A percentile compares a stretch with the other conserved stretches of the same genome.
These are phyloP conservation scores for Cladophialophora yegresii DNA, from an alignment of 2,329 filamentous ascomycete genomes.

Conservation along the genomic window DNA sequence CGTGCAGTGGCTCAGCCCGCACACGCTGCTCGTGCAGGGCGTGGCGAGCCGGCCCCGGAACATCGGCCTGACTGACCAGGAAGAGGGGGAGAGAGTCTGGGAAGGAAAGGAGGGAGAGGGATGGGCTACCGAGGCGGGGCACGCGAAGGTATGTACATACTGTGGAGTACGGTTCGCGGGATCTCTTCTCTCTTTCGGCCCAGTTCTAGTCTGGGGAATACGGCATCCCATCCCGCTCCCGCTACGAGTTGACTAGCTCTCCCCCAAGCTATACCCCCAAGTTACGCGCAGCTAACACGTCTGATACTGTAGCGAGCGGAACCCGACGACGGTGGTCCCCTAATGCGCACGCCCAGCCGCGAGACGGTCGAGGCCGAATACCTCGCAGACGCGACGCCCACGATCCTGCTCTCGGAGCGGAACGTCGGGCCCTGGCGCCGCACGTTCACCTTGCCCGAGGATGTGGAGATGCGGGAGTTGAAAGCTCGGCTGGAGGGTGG, in stretches of 20 bases:
- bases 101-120: conserved; percentile 27
- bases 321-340: conserved; percentile 22
- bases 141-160: conserved; percentile 23
- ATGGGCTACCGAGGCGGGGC: conserved; percentile 28
- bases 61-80: conserved; percentile 26
- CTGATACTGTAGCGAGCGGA: neutral
- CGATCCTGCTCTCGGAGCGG: conserved; percentile 30
- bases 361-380: conserved; percentile 30
- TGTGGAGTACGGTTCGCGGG: neutral
- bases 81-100: conserved; percentile 26
- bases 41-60: conserved; percentile 21
- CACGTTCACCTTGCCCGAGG: conserved; percentile 32
- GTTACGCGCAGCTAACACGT: neutral
- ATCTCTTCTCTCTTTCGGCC: neutral
- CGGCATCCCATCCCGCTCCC: too few species aligned
- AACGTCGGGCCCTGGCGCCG: conserved; percentile 31
- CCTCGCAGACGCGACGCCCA: conserved; percentile 23
- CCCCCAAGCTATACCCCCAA: too few species aligned
- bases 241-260: too few species aligned
- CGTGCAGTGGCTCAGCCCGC: conserved; percentile 30
- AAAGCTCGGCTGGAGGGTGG: conserved; percentile 31
- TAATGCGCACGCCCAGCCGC: conserved; percentile 26
- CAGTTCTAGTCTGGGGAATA: neutral
- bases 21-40: conserved; percentile 32
- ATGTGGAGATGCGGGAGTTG: conserved; percentile 33